Conservation (phyloP, 2,329 filamentous ascomycete genomes). For the Colletotrichum gloeosporioides region DNA sequence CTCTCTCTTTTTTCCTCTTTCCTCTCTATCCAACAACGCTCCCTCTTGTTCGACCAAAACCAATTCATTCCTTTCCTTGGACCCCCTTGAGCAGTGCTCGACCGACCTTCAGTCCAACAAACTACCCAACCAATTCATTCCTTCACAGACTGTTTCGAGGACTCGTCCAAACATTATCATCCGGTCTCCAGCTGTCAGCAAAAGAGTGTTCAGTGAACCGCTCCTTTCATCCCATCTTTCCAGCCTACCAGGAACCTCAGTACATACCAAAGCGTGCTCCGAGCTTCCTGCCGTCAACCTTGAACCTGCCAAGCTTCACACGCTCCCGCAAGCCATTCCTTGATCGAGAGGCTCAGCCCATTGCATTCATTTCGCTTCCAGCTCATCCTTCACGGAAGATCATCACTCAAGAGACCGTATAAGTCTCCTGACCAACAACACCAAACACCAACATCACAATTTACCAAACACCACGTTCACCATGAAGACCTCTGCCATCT, state of each 20-base stretch:
- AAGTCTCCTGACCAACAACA: conserved; percentile 3
- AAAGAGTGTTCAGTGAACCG: conserved; percentile 20
- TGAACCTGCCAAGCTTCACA: conserved; percentile 3
- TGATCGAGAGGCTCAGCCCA: conserved; percentile 6
- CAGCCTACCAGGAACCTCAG: conserved; percentile 4
- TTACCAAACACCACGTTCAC: background rate
- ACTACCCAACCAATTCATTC: conserved; percentile 14
- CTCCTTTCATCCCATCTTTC: conserved; percentile 16
- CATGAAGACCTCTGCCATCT: conserved; percentile 50
- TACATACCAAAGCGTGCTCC: conserved; percentile 13
- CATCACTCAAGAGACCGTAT: background rate
- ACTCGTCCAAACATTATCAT: conserved; percentile 8
- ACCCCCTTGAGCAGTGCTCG: conserved; percentile 21
- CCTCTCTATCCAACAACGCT: conserved; percentile 17
- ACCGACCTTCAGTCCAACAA: conserved; percentile 6
- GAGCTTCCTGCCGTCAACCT: conserved; percentile 10
- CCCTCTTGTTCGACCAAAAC: conserved; percentile 20
- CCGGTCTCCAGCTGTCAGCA: background rate
- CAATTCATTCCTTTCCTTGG: conserved; percentile 19
- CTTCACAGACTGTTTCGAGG: conserved; percentile 10
- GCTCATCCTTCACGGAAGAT: conserved; percentile 2
- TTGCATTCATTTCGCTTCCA: conserved; percentile 22
- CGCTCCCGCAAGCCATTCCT: conserved; percentile 16
- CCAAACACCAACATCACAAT: background rate
- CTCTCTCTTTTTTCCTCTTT: background rate